A percentile compares a stretch with the other conserved stretches of the same genome.
phyloP scores from a whole-genome alignment of 2,329 filamentous ascomycete species.

The Pyrenophora seminiperda region DNA sequence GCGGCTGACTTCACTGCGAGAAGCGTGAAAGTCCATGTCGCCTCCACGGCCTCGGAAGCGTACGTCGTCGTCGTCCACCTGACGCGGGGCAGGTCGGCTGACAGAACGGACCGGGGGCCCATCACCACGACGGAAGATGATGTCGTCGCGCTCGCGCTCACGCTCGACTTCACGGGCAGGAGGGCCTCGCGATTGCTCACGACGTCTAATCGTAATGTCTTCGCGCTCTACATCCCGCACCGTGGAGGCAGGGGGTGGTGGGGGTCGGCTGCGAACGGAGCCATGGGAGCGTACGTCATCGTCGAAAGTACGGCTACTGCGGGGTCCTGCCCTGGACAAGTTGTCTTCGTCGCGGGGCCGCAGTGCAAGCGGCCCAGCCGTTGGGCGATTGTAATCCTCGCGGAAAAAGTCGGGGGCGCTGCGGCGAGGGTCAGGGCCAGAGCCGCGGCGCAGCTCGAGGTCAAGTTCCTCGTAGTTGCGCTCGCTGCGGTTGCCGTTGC shows the following conservation, averaged over 20 bases:
- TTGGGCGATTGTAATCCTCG: conserved; percentile 56
- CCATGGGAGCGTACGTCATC: conserved; percentile 50
- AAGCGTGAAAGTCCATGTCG: conserved; percentile 41
- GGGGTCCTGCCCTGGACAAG: conserved; percentile 40
- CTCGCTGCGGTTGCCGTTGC: conserved; percentile 46
- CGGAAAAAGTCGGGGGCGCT: conserved; percentile 56
- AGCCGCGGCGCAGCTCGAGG: conserved; percentile 50
- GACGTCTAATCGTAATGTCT: conserved; percentile 46
- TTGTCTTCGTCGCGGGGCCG: conserved; percentile 49
- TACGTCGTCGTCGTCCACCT: conserved; percentile 54
- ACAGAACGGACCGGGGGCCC: conserved; percentile 36
- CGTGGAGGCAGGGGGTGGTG: conserved; percentile 36
- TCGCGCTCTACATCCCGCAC: conserved; percentile 42
- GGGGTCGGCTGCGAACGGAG: conserved; percentile 39
- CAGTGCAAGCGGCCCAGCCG: conserved; percentile 54
- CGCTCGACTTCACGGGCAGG: conserved; percentile 8
- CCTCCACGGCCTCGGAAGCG: conserved; percentile 52
- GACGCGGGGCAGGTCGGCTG: conserved; percentile 37
- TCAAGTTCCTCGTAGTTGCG: conserved; percentile 59
- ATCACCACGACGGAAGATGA: conserved; percentile 52
- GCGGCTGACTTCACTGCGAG: conserved; percentile 31
- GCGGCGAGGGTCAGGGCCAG: conserved; percentile 47
- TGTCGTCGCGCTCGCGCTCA: conserved; percentile 43
- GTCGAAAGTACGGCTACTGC: conserved; percentile 48
- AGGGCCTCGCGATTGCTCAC: conserved; percentile 43